phyloP scores from a whole-genome alignment of 495 filamentous ascomycete species.

The Staphylotrichum longicolle region DNA sequence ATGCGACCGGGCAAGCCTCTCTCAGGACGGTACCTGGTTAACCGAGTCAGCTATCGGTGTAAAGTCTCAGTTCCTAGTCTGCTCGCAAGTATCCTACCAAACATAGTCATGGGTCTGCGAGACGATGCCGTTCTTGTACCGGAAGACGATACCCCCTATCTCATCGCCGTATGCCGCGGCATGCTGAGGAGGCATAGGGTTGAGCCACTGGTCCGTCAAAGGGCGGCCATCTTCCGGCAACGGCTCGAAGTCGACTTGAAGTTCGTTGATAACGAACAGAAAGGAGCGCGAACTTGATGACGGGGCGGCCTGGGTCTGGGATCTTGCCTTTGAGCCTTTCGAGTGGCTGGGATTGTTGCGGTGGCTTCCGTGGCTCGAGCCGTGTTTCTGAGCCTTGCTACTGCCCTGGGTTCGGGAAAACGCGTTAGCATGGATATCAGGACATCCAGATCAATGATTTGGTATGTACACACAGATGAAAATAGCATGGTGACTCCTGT shows the following conservation, averaged over 20 bases:
- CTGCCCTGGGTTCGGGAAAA: not conserved
- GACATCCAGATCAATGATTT: not conserved
- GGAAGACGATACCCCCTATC: conserved; percentile 25
- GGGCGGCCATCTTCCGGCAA: not conserved
- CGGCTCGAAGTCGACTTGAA: conserved; percentile 22
- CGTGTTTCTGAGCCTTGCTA: conserved; percentile 3
- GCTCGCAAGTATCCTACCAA: conserved; percentile 17
- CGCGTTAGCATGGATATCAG: not conserved
- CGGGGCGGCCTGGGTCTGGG: not conserved
- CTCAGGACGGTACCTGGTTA: not conserved
- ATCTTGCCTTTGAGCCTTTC: not conserved
- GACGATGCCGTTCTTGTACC: conserved; percentile 28
- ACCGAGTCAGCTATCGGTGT: not conserved
- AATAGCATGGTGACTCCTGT: not conserved
- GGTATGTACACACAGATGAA: not conserved
- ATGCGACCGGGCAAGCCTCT: conserved; percentile 21
- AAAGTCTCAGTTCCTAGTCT: not conserved
- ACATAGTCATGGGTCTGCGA: conserved; percentile 21
- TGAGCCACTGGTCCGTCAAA: conserved; percentile 29
- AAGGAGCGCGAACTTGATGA: conserved; percentile 16
- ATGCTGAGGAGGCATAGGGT: conserved; percentile 27
- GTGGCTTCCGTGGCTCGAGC: not conserved
- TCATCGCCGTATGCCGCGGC: conserved; percentile 23
- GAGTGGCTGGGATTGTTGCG: conserved; percentile 3
- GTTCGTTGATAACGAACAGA: conserved; percentile 39